A percentile compares a stretch with the other conserved stretches of the same genome.
Evolutionary conservation across 2,329 filamentous ascomycete species (phyloP).

Genomic region (Aaosphaeria arxii): DNA sequence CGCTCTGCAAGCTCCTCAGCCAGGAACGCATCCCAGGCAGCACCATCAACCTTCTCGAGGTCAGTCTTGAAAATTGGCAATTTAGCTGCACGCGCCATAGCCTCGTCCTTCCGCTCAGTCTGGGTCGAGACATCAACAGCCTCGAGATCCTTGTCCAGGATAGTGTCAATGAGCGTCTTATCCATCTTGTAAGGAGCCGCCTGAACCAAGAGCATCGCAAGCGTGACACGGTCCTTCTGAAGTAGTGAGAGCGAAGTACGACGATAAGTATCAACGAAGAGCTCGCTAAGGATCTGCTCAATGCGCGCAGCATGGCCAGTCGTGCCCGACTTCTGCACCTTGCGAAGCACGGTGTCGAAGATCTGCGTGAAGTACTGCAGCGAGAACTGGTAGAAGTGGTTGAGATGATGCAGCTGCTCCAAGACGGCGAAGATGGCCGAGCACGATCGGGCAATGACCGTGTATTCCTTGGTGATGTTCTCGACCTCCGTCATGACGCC

Average conservation of each 20-base stretch:
- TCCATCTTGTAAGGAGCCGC: slow-evolving; percentile 97
- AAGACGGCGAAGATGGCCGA: slow-evolving; percentile 96
- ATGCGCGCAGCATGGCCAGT: slow-evolving; percentile 76
- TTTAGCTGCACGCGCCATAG: slow-evolving; percentile 65
- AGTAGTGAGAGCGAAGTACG: slow-evolving; percentile 89
- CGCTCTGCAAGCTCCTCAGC: slow-evolving; percentile 83
- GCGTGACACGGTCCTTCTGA: slow-evolving; percentile 89
- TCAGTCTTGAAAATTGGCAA: slow-evolving; percentile 71
- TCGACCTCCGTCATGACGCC: slow-evolving; percentile 98
- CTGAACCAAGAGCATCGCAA: slow-evolving; percentile 92
- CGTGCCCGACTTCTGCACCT: slow-evolving; percentile 71
- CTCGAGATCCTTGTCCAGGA: slow-evolving; percentile 74
- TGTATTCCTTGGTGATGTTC: slow-evolving; percentile 91
- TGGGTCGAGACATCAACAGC: slow-evolving; percentile 77
- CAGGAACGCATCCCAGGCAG: slow-evolving; percentile 79
- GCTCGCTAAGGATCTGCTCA: slow-evolving; percentile 84
- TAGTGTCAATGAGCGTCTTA: slow-evolving; percentile 78
- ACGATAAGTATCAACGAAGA: slow-evolving; percentile 89
- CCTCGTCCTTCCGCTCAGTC: slow-evolving; percentile 61
- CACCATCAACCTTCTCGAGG: slow-evolving; percentile 59
- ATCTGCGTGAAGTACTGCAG: slow-evolving; percentile 98
- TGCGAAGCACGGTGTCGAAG: slow-evolving; percentile 85
- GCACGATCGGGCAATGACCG: slow-evolving; percentile 88
- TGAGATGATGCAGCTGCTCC: slow-evolving; percentile 95
- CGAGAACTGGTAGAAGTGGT: slow-evolving; percentile 99